phyloP scores from a whole-genome alignment of 768 basidiomycete genomes.

The Mycena rosella region DNA sequence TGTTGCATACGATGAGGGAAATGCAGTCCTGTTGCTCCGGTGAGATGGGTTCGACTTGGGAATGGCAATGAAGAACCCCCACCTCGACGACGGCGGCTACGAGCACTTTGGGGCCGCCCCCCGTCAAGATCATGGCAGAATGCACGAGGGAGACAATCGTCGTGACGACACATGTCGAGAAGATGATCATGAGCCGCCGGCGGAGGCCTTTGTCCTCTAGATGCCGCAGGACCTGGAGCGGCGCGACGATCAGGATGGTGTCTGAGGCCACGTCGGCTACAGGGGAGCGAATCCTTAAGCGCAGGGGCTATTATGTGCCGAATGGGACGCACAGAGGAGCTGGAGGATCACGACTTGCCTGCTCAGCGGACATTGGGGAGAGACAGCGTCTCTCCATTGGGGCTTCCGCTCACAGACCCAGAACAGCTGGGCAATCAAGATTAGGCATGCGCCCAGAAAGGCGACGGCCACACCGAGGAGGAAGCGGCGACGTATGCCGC shows the following conservation, averaged over 20 bases:
- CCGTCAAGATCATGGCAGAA: conserved; percentile 41
- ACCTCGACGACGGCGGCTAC: conserved; percentile 47
- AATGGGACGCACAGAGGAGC: conserved; percentile 27
- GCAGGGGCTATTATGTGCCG: not conserved
- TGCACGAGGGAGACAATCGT: conserved; percentile 44
- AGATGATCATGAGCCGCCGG: conserved; percentile 23
- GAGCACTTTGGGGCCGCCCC: conserved; percentile 44
- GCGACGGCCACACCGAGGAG: conserved; percentile 4
- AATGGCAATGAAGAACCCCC: not conserved
- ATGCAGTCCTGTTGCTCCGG: conserved; percentile 17
- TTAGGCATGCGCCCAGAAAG: conserved; percentile 4
- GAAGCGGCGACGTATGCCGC: not conserved
- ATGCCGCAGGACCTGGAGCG: conserved; percentile 18
- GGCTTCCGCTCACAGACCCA: conserved; percentile 13
- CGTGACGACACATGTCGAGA: conserved; percentile 33
- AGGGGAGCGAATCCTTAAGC: not conserved
- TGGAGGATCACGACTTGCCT: conserved; percentile 30
- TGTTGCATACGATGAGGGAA: conserved; percentile 32
- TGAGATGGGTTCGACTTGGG: not conserved
- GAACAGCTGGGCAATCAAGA: conserved; percentile 14
- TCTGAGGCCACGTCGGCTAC: conserved; percentile 18
- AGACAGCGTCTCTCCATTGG: conserved; percentile 20
- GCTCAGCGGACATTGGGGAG: conserved; percentile 30
- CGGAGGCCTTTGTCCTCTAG: conserved; percentile 20
- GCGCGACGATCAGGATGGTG: conserved; percentile 14